Base-by-base conservation (phyloP, 768 basidiomycete genomes). In the Russula sp. region DNA sequence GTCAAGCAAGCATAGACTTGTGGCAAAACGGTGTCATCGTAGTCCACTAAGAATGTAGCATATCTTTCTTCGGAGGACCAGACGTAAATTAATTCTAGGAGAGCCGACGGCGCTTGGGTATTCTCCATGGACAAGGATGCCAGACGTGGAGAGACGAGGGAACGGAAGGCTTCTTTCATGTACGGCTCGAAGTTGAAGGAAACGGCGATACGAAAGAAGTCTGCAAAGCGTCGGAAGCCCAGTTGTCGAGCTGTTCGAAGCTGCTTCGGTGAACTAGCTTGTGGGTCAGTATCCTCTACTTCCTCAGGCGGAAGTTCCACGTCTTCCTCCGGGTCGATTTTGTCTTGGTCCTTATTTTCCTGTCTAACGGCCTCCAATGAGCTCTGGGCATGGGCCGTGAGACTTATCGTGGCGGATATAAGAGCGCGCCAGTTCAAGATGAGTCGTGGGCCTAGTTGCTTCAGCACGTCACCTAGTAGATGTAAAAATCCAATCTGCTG, bases 401-500 rank as follows among this genome's bases (percentile, higher is more conserved):
- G 70, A 67, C 81, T 81, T 48, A 97, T 76, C 0, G 86, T 84
- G 36, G 82, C 79, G 5, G 81, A 79, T 41, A 98, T 74, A 43
- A 98, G 75, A 9, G 80, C 77, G 38, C 88, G 87, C 94, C 93
- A 97, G 65, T 84, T 81, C 0, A 65, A 41, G 7, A 81, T 75
- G 7, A 93, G 74, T 59, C 85, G 83, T 29, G 90, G 83, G 5
- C 91, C 94, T 20, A 98, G 76, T 51, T 89, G 82, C 73, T 83
- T 87, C 69, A 97, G 68, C 29, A 97, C 86, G 67, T 96, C 93
- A 1, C 85, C 88, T 29, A 98, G 80, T 22, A 98, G 76, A 3
- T 83, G 86, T 65, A 98, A 75, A 76, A 88, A 98, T 52, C 96
- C 97, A 39, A 85, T 75, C 65, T 91, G 83, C 64, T 93, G 91